Conservation (phyloP, 306 rosid genomes). For the Lablab purpureus region DNA sequence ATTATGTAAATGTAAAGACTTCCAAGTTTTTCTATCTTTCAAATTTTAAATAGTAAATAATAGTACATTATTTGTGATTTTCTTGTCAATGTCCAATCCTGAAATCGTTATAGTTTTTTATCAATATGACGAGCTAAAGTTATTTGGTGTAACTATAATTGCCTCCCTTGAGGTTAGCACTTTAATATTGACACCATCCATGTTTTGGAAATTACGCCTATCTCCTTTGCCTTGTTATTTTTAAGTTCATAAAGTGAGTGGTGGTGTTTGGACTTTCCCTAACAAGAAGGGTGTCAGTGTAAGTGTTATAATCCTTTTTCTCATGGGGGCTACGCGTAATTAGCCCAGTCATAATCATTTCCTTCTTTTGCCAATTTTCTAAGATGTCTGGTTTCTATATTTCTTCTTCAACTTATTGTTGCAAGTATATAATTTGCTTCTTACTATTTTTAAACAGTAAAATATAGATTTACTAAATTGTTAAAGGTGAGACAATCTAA, state of each 20-base stretch:
- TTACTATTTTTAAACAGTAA: background rate
- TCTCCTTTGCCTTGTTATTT: slow-evolving; percentile 1
- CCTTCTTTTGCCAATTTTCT: background rate
- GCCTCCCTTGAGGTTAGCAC: background rate
- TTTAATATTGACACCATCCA: background rate
- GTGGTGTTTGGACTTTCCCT: slow-evolving; percentile 18
- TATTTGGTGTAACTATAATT: background rate
- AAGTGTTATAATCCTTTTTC: background rate
- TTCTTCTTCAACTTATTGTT: background rate
- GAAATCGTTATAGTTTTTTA: background rate
- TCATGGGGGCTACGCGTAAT: background rate
- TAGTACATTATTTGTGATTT: background rate
- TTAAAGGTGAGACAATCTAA: background rate
- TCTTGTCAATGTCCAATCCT: background rate
- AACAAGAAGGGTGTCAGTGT: slow-evolving; percentile 2
- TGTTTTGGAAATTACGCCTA: background rate
- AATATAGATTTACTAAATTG: background rate
- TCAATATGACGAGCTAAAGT: background rate
- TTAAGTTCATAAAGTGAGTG: background rate
- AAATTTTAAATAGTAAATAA: background rate
- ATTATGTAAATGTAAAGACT: background rate
- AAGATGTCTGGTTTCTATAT: background rate
- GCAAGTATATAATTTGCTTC: slow-evolving; percentile 29
- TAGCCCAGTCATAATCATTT: background rate
- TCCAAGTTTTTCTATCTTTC: background rate